Percentiles rank a stretch among this genome's conserved stretches.
phyloP scores from a whole-genome alignment of 1,284 basidiomycete species.

The Microbotryum scabiosae region DNA sequence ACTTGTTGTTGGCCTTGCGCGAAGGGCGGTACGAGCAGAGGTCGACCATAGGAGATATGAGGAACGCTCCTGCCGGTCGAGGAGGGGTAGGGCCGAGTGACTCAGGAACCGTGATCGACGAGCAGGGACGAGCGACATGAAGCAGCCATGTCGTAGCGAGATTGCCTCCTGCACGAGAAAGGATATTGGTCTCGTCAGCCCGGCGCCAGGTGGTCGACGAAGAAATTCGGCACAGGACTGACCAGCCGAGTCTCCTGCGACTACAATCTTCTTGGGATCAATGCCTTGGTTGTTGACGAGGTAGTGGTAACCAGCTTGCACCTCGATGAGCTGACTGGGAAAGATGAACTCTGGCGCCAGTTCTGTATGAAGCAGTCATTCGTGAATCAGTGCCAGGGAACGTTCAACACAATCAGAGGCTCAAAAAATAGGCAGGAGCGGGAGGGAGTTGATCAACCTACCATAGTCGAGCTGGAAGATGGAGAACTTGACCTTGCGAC shows the following conservation, averaged over 20 bases:
- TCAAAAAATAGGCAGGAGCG: too few relatives aligned
- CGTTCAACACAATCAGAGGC: too few relatives aligned
- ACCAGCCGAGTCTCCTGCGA: constrained; percentile 57
- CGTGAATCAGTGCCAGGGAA: not conserved
- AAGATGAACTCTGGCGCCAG: constrained; percentile 24
- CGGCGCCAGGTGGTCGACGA: too few relatives aligned
- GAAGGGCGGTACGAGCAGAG: constrained; percentile 6
- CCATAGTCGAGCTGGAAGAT: constrained; percentile 22
- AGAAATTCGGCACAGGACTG: too few relatives aligned
- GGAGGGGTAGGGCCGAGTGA: constrained; percentile 10
- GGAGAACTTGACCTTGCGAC: constrained; percentile 12
- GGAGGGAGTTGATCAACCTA: not conserved
- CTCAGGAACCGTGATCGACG: constrained; percentile 7
- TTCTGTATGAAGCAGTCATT: not conserved
- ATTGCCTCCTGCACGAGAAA: constrained; percentile 49
- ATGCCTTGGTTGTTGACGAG: constrained; percentile 48
- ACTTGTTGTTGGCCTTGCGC: constrained; percentile 1
- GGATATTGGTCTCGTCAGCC: too few relatives aligned
- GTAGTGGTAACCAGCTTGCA: constrained; percentile 55
- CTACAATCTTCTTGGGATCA: constrained; percentile 51
- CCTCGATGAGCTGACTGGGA: constrained; percentile 57
- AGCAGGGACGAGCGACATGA: constrained; percentile 18
- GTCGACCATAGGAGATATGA: constrained; percentile 22
- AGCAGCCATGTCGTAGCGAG: constrained; percentile 40
- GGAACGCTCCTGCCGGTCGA: constrained; percentile 15